A percentile compares a stretch with the other conserved stretches of the same genome.
Evolutionary conservation across 176 grass and related monocot genomes (phyloP).

Genomic region (Avena insularis): DNA sequence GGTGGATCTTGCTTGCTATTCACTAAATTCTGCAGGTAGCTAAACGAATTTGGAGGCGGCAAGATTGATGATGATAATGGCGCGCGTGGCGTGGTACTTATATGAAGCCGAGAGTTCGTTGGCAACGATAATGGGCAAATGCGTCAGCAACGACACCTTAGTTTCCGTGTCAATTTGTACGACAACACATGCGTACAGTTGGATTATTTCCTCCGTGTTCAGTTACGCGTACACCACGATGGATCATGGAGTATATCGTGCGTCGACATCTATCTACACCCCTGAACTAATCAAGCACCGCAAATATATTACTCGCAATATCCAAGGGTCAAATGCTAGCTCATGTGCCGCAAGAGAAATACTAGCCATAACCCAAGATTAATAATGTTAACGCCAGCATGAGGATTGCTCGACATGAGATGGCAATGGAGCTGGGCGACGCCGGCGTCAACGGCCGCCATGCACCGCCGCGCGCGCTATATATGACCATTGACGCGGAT

Average conservation of each 20-base stretch:
- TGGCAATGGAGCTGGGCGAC: background rate
- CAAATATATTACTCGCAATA: background rate
- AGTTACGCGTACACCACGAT: background rate
- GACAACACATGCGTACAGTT: background rate
- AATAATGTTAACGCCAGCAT: background rate
- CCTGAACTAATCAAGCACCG: background rate
- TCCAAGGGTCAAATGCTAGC: background rate
- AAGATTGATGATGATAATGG: background rate
- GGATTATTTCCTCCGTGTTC: background rate
- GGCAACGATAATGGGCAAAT: too few species aligned
- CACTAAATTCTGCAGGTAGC: background rate
- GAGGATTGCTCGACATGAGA: too few species aligned
- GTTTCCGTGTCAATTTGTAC: background rate
- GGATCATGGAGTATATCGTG: conserved; percentile 9
- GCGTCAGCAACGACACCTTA: conserved; percentile 1
- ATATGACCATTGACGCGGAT: background rate
- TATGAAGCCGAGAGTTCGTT: background rate
- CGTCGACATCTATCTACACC: background rate
- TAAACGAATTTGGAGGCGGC: too few species aligned
- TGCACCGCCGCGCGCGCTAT: background rate
- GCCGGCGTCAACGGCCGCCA: background rate
- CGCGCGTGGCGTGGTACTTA: background rate
- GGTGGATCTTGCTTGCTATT: background rate
- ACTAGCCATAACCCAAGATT: background rate
- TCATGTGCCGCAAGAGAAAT: background rate